These are phyloP conservation scores for Acarospora socialis DNA, from an alignment of 2,329 filamentous ascomycete species.

Conservation along the genomic window DNA sequence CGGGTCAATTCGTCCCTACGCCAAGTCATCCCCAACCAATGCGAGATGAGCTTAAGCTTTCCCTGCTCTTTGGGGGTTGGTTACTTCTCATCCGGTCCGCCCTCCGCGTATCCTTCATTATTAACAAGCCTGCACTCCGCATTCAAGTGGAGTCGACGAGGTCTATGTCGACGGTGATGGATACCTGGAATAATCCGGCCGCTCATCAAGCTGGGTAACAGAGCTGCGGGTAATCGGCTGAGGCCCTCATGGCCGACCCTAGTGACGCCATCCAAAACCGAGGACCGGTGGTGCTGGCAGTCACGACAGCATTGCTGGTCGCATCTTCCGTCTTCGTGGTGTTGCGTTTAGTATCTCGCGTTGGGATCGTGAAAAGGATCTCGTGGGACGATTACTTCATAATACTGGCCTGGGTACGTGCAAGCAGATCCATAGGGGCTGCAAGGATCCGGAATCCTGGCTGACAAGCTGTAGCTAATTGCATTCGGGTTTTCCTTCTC, in stretches of 20 bases:
- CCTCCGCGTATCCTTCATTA: too few relatives aligned
- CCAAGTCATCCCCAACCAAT: too few relatives aligned
- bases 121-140: too few relatives aligned
- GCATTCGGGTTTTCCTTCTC: constrained; percentile 33
- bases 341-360: constrained; percentile 58
- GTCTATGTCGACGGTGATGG: too few relatives aligned
- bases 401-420: constrained; percentile 55
- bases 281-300: constrained; percentile 25
- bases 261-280: constrained; percentile 14
- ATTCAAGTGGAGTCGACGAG: too few relatives aligned
- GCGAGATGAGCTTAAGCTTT: too few relatives aligned
- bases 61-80: too few relatives aligned
- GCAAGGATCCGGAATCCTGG: constrained; percentile 6
- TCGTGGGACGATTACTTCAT: constrained; percentile 73
- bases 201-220: too few relatives aligned
- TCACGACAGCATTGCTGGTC: constrained; percentile 37
- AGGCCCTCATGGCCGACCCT: neutral
- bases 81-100: too few relatives aligned
- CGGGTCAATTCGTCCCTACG: too few relatives aligned
- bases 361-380: constrained; percentile 56
- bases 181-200: too few relatives aligned
- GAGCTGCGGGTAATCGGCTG: too few relatives aligned
- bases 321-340: constrained; percentile 62
- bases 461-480: constrained; percentile 27
- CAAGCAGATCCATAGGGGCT: neutral